Percentiles rank a stretch among this genome's conserved stretches.
Evolutionary conservation across 202 grass and related monocot species (phyloP).

Genomic region (Musa balbisiana): DNA sequence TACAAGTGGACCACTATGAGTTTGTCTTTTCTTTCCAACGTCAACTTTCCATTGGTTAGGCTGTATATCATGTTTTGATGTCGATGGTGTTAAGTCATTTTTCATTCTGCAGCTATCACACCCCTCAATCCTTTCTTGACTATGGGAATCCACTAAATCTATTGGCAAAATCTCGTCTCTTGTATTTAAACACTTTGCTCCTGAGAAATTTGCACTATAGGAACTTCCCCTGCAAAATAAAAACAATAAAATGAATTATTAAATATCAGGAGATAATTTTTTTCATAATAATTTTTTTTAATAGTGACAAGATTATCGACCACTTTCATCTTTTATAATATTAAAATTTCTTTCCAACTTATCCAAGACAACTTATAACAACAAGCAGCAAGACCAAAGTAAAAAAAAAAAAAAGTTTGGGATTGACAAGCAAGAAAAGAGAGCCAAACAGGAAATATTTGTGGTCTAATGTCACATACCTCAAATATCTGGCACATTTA

Average conservation of each 20-base stretch:
- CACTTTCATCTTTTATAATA: not conserved
- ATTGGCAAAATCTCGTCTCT: slow-evolving; percentile 38
- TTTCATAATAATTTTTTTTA: not conserved
- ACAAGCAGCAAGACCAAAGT: not conserved
- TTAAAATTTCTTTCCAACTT: not conserved
- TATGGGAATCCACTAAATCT: slow-evolving; percentile 33
- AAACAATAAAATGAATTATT: slow-evolving; percentile 2
- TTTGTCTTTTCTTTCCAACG: slow-evolving; percentile 49
- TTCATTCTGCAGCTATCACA: slow-evolving; percentile 36
- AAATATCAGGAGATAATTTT: not conserved
- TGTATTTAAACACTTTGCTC: slow-evolving; percentile 19
- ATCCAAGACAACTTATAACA: not conserved
- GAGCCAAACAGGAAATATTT: not conserved
- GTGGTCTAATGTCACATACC: too few species aligned
- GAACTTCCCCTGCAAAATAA: slow-evolving; percentile 16
- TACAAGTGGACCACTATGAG: slow-evolving; percentile 44
- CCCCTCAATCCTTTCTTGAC: slow-evolving; percentile 34
- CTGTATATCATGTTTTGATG: slow-evolving; percentile 53
- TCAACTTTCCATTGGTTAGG: slow-evolving; percentile 43
- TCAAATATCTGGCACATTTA: not conserved
- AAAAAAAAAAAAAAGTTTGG: not conserved
- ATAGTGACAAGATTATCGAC: not conserved
- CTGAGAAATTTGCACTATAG: not conserved
- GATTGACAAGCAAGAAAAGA: not conserved
- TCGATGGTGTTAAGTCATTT: slow-evolving; percentile 48